phyloP scores from a whole-genome alignment of 2,329 filamentous ascomycete species.

The Phialophora macrospora region DNA sequence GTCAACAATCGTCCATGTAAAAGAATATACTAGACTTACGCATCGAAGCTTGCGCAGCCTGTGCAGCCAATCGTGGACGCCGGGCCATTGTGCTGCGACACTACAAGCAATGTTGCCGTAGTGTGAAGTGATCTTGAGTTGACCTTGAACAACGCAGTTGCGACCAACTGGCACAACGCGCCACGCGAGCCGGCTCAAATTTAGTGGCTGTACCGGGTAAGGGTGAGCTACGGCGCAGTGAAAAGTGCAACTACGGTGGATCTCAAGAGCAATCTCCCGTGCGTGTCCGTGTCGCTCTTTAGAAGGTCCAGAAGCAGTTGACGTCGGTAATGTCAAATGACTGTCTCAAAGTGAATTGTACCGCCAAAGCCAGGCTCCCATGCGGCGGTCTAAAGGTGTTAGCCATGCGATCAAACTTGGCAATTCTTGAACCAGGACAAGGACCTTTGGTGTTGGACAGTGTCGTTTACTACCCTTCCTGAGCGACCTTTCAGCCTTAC shows the following conservation, averaged over 20 bases:
- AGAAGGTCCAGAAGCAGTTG: neutral
- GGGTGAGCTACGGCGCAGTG: neutral
- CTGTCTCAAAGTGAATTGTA: neutral
- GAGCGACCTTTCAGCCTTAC: conserved; percentile 11
- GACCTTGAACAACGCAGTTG: neutral
- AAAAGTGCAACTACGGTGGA: conserved; percentile 12
- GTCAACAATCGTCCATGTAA: conserved; percentile 14
- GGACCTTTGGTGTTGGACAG: conserved; percentile 2
- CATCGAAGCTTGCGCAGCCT: conserved; percentile 54
- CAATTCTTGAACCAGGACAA: neutral
- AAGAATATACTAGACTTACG: conserved; percentile 43
- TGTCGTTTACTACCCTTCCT: neutral
- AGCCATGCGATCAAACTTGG: neutral
- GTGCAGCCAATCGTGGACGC: conserved; percentile 53
- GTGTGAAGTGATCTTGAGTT: neutral
- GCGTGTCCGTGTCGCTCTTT: neutral
- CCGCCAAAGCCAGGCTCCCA: neutral
- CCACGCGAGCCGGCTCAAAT: conserved; percentile 1
- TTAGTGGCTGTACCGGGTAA: neutral
- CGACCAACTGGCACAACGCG: neutral
- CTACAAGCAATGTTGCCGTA: neutral
- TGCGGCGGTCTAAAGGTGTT: too few species aligned
- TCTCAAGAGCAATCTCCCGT: neutral
- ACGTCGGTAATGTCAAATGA: neutral
- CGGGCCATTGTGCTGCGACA: conserved; percentile 47